Evolutionary conservation across 495 filamentous ascomycete species (phyloP).

Genomic region (Hypoxylon perforatum): DNA sequence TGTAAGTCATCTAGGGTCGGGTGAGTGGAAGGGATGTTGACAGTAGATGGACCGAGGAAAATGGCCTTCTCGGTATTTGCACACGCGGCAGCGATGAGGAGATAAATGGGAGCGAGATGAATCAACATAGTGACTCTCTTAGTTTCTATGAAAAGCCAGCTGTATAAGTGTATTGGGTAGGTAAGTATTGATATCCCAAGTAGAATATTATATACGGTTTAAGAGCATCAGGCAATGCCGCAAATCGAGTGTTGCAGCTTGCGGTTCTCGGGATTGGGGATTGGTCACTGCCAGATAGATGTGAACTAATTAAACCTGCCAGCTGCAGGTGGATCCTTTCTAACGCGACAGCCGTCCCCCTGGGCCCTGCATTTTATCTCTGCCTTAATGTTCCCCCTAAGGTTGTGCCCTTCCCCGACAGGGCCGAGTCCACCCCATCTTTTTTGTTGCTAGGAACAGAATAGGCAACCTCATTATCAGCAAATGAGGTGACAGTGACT

Average conservation of each 20-base stretch:
- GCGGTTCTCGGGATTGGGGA: not conserved
- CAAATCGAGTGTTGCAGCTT: not conserved
- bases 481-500: conserved; percentile 13
- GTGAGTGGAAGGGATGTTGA: conserved; percentile 63
- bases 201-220: conserved; percentile 5
- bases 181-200: not conserved
- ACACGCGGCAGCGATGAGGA: conserved; percentile 29
- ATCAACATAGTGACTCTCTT: conserved; percentile 22
- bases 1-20: conserved; percentile 72
- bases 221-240: conserved; percentile 30
- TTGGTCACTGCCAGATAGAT: not conserved
- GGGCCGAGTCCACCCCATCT: no score
- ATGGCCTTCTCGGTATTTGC: conserved; percentile 94
- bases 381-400: no score
- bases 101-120: conserved; percentile 15
- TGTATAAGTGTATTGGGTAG: no score
- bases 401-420: no score
- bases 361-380: no score
- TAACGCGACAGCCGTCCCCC: no score
- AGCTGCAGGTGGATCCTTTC: no score
- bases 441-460: no score
- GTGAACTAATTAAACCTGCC: not conserved
- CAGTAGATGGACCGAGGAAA: conserved; percentile 75
- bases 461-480: conserved; percentile 39
- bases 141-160: not conserved